Conservation (phyloP, 1,139 yeast genomes). For the Ogataea hybrid region DNA sequence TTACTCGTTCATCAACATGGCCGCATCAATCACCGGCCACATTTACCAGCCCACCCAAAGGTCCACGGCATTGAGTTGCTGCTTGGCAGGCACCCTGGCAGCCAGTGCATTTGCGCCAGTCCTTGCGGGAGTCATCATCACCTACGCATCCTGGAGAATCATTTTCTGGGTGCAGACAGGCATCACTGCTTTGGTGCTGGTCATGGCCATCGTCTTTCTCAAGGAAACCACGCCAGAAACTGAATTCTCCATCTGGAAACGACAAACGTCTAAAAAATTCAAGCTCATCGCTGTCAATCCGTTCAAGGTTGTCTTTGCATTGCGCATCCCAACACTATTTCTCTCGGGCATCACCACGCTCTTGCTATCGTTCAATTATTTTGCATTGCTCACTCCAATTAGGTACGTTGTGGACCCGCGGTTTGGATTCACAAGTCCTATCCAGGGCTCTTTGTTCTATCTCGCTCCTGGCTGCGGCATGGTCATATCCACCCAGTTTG, state of each 20-base stretch:
- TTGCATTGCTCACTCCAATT: conserved; percentile 47
- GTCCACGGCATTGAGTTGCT: conserved; percentile 43
- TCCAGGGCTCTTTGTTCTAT: conserved; percentile 48
- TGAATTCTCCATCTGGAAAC: conserved; percentile 23
- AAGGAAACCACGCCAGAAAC: conserved; percentile 42
- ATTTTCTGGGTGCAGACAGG: conserved; percentile 45
- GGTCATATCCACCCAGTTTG: conserved; percentile 44
- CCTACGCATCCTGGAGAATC: conserved; percentile 47
- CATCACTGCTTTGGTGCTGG: conserved; percentile 34
- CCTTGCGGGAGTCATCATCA: conserved; percentile 45
- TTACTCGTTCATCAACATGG: conserved; percentile 46
- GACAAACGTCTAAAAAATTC: conserved; percentile 35
- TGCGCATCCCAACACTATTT: conserved; percentile 41
- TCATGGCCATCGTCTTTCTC: conserved; percentile 34
- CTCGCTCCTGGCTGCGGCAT: conserved; percentile 52
- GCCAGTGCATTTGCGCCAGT: conserved; percentile 49
- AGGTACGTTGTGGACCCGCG: conserved; percentile 51
- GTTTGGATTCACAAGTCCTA: conserved; percentile 42
- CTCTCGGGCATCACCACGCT: conserved; percentile 43
- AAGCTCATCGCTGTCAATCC: conserved; percentile 43
- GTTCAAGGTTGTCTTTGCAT: conserved; percentile 37
- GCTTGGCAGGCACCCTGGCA: conserved; percentile 41
- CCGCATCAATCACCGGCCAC: conserved; percentile 46
- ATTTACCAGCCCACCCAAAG: conserved; percentile 43
- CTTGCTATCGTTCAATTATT: conserved; percentile 45